Base-by-base conservation (phyloP, 805 yeast genomes). In the Wickerhamiella slavikovae region DNA sequence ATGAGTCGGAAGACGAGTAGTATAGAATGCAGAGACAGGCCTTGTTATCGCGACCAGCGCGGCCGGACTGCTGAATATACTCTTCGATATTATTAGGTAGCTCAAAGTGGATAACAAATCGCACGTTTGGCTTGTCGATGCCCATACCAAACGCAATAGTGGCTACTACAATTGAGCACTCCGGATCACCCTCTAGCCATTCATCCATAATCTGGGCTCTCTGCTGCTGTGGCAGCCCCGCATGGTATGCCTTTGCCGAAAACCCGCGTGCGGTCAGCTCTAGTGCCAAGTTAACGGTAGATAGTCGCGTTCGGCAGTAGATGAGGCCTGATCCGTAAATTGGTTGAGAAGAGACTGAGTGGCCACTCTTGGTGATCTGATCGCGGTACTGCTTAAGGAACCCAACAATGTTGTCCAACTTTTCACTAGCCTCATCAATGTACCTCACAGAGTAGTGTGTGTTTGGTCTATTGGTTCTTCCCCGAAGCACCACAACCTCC, bases 111-210 rank as follows among this genome's bases (percentile, higher is more conserved):
- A 80, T 68, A 4, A 89, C 96, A 56, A 66, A 83, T 30, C 98
- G 57, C 6, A 85, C 95, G 51, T 89, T 91, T 0, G 95, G 77
- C 47, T 89, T 89, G 53, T 89, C 98, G 30, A 89, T 83, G 28
- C 98, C 98, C 94, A 89, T 82, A 15, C 98, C 98, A 60, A 89
- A 89, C 0, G 98, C 98, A 42, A 89, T 74, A 0, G 98, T 89
- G 0, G 98, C 98, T 54, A 95, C 83, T 8, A 89, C 79, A 1
- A 83, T 71, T 45, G 73, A 75, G 15, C 69, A 54, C 4, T 22
- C 16, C 5, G 34, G 38, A 16, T 54, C 51, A 31, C 76, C 74
- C 1, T 51, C 45, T 46, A 85, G 94, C 98, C 98, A 89, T 17
- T 55, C 57, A 12, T 54, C 53, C 52, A 89, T 94, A 6, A 80